These are phyloP conservation scores for Cladosporium sp. DNA, from an alignment of 2,329 filamentous ascomycete genomes.

Conservation along the genomic window DNA sequence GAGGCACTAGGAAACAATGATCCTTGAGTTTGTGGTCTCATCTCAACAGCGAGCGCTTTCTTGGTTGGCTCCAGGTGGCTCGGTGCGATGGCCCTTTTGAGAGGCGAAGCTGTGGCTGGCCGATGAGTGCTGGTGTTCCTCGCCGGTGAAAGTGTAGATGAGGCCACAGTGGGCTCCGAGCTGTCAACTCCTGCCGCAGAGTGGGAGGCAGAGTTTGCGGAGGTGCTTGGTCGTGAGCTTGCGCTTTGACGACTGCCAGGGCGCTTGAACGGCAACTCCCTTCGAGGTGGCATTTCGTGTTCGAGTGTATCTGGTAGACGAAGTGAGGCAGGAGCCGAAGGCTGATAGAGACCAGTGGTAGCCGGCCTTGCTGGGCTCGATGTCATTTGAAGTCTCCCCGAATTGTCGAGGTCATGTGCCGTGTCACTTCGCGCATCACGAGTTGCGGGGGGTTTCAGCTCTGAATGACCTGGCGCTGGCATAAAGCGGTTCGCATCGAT, in stretches of 20 bases:
- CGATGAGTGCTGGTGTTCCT: neutral
- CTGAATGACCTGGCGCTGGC: neutral
- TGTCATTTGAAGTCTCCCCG: neutral
- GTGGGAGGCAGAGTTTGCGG: slow-evolving; percentile 21
- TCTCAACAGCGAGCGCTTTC: neutral
- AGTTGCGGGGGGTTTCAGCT: neutral
- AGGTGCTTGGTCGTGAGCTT: slow-evolving; percentile 27
- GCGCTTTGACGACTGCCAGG: slow-evolving; percentile 34
- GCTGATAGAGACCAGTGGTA: neutral
- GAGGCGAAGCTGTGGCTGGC: slow-evolving; percentile 23
- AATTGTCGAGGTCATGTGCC: neutral
- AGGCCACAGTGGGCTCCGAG: neutral
- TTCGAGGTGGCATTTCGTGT: slow-evolving; percentile 27
- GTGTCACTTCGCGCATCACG: neutral
- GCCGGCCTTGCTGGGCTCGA: neutral
- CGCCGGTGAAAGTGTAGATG: neutral
- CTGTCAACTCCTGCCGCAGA: neutral
- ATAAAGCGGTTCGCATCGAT: neutral
- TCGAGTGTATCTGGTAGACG: slow-evolving; percentile 24
- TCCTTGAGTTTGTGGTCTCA: neutral
- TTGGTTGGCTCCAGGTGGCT: slow-evolving; percentile 9
- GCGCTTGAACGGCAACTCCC: slow-evolving; percentile 37
- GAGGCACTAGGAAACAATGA: neutral
- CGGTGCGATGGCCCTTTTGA: slow-evolving; percentile 23
- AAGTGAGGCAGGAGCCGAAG: slow-evolving; percentile 1